Evolutionary conservation across 306 rosid genomes (phyloP), one percentile per base, ranked within the genome.

Genomic region (Fagus crenata): DNA sequence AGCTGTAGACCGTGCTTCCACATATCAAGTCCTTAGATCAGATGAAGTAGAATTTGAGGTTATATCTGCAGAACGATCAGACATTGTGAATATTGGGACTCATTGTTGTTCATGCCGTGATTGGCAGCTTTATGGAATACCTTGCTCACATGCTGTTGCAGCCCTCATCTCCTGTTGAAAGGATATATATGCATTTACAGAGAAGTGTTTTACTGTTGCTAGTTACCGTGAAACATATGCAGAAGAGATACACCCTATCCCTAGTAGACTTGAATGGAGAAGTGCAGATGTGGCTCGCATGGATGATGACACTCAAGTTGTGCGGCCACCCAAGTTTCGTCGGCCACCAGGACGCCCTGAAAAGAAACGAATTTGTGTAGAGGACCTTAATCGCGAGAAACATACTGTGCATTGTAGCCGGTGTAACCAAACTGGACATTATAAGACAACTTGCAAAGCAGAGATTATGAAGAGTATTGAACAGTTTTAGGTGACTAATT

Each of bases 381-480:
- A 90, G 81, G 97, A 90, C 39, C 79, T 85, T 68, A 91, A 89
- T 68, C 97, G 92, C 0, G 92, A 89, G 79, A 93, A 94, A 73
- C 97, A 92, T 53, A 94, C 96, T 0, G 98, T 92, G 75, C 98
- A 82, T 75, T 94, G 97, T 78, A 90, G 97, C 74, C 87, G 87
- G 61, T 94, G 98, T 82, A 94, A 94, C 81, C 96, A 89, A 89
- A 90, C 96, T 40, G 97, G 97, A 56, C 97, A 94, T 85, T 94
- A 92, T 78, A 94, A 94, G 87, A 94, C 96, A 43, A 92, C 98
- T 31, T 94, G 97, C 91, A 94, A 90, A 76, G 83, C 93, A 42
- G 90, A 89, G 78, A 76, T 59, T 33, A 77, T 88, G 81, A 76
- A 76, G 51, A 83, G 91, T 55, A 85, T 90, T 35, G 87, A 91